phyloP scores from a whole-genome alignment of 495 filamentous ascomycete genomes.

The Xylaria bambusicola region DNA sequence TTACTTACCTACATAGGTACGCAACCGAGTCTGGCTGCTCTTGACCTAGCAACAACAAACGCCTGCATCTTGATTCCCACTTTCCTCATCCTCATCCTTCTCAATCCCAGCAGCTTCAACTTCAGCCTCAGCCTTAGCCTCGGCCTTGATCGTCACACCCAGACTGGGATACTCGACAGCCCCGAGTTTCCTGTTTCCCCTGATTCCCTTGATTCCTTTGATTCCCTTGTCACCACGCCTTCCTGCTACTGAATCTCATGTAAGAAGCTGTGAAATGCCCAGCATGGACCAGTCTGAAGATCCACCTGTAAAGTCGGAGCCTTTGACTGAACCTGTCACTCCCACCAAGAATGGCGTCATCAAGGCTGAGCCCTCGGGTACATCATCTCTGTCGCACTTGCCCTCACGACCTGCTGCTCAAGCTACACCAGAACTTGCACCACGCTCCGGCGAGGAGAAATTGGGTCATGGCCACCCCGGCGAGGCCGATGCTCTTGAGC shows the following conservation, averaged over 20 bases:
- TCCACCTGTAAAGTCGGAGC: neutral
- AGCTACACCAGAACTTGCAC: neutral
- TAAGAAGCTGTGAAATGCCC: neutral
- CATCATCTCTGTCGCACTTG: neutral
- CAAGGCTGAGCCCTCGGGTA: neutral
- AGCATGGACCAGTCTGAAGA: neutral
- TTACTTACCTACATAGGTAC: too few relatives aligned
- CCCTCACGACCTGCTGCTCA: neutral
- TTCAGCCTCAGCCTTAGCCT: too few relatives aligned
- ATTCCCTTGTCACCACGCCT: neutral
- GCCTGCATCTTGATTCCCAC: too few relatives aligned
- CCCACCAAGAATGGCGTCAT: neutral
- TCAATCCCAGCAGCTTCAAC: too few relatives aligned
- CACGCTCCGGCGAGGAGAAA: neutral
- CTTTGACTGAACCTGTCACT: neutral
- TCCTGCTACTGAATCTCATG: neutral
- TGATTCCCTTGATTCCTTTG: too few relatives aligned
- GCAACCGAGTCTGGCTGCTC: too few relatives aligned
- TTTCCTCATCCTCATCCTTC: too few relatives aligned
- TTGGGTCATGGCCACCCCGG: neutral
- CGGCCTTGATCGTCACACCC: too few relatives aligned
- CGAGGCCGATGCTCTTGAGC: slow-evolving; percentile 21
- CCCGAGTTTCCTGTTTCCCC: too few relatives aligned
- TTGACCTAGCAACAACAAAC: too few relatives aligned
- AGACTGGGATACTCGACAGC: too few relatives aligned